Evolutionary conservation across 352 stramenopile genomes (phyloP).

Genomic region (Globisporangium rhizosaccharum): DNA sequence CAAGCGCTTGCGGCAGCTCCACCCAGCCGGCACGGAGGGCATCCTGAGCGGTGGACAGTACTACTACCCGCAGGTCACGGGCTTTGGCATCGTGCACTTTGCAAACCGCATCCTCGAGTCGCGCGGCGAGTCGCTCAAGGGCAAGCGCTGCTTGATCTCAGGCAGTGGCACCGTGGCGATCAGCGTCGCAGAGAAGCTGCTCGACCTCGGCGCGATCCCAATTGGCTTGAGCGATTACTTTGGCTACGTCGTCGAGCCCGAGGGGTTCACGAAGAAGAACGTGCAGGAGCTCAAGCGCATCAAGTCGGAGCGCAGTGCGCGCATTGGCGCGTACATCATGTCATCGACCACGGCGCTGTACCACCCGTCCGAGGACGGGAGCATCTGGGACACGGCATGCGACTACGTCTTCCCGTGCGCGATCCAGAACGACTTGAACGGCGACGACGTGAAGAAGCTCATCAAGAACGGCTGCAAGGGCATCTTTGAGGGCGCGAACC

Average conservation of each 20-base stretch:
- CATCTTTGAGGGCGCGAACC: constrained; percentile 85
- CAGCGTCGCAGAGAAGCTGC: constrained; percentile 92
- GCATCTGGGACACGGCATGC: constrained; percentile 88
- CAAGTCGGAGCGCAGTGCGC: constrained; percentile 77
- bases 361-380: constrained; percentile 64
- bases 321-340: constrained; percentile 85
- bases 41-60: constrained; percentile 88
- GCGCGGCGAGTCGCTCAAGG: constrained; percentile 91
- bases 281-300: constrained; percentile 72
- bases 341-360: constrained; percentile 86
- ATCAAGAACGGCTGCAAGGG: constrained; percentile 88
- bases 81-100: constrained; percentile 94
- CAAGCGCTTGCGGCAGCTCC: constrained; percentile 91
- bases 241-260: constrained; percentile 94
- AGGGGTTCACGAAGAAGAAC: constrained; percentile 74
- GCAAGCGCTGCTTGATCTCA: constrained; percentile 96
- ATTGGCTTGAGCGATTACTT: constrained; percentile 95
- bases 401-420: constrained; percentile 96
- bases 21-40: constrained; percentile 75
- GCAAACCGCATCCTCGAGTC: constrained; percentile 91
- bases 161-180: constrained; percentile 92
- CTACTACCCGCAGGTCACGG: constrained; percentile 89
- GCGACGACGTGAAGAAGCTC: constrained; percentile 56
- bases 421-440: constrained; percentile 92
- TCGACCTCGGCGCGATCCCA: constrained; percentile 94